Evolutionary conservation across 2,329 filamentous ascomycete genomes (phyloP).

Genomic region (Phoma sp.): DNA sequence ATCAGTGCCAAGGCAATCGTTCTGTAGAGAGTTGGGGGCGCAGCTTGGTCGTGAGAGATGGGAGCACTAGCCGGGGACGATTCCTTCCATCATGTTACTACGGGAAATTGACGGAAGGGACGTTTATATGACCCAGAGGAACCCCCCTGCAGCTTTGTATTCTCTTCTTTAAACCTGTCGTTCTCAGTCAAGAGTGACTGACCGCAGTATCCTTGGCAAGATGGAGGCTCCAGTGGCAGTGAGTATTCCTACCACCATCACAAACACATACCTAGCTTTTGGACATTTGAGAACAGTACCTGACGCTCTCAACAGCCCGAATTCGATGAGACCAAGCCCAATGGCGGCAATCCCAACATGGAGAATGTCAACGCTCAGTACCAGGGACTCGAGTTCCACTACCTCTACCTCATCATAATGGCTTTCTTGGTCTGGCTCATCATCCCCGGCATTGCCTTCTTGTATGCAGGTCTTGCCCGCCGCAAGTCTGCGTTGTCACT

Average conservation of each 20-base stretch:
- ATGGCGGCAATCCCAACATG: slow-evolving; percentile 61
- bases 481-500: slow-evolving; percentile 68
- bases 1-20: slow-evolving; percentile 41
- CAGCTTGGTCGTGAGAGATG: slow-evolving; percentile 18
- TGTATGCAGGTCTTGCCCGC: slow-evolving; percentile 68
- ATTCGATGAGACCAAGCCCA: slow-evolving; percentile 53
- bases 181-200: slow-evolving; percentile 1
- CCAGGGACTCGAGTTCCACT: slow-evolving; percentile 65
- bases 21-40: slow-evolving; percentile 25
- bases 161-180: slow-evolving; percentile 7
- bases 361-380: slow-evolving; percentile 66
- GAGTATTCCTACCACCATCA: slow-evolving; percentile 6
- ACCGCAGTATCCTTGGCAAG: not conserved
- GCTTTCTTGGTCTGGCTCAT: slow-evolving; percentile 70
- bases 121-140: slow-evolving; percentile 28
- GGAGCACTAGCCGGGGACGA: slow-evolving; percentile 16
- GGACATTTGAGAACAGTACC: not conserved
- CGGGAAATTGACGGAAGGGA: slow-evolving; percentile 19
- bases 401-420: slow-evolving; percentile 65
- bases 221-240: slow-evolving; percentile 29
- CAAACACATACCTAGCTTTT: not conserved
- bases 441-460: slow-evolving; percentile 69
- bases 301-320: slow-evolving; percentile 40
- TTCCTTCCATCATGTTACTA: slow-evolving; percentile 11
- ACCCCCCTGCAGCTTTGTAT: slow-evolving; percentile 12